These are phyloP conservation scores for Artemisia annua DNA, from an alignment of 129 eudicot genomes.

Conservation along the genomic window DNA sequence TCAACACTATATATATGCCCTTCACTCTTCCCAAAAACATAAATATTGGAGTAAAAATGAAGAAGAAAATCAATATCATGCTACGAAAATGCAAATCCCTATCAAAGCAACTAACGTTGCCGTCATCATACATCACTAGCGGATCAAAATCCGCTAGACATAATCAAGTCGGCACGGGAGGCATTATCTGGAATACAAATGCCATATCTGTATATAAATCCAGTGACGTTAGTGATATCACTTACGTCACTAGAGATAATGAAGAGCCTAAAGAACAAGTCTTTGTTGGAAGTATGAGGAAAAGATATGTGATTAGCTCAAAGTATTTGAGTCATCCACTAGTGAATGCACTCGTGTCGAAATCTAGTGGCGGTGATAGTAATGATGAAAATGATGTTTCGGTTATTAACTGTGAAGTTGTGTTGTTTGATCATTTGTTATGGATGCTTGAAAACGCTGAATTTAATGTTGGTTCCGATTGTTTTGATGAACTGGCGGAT, in stretches of 20 bases:
- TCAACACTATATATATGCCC: neutral
- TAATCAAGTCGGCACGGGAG: neutral
- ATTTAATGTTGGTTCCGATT: slow-evolving; percentile 45
- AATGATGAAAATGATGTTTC: slow-evolving; percentile 8
- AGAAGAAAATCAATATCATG: slow-evolving; percentile 49
- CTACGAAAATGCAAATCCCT: slow-evolving; percentile 69
- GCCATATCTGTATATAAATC: slow-evolving; percentile 16
- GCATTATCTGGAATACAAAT: slow-evolving; percentile 30
- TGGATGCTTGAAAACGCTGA: slow-evolving; percentile 85
- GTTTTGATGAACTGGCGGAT: slow-evolving; percentile 65
- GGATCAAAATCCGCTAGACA: slow-evolving; percentile 62
- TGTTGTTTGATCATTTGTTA: slow-evolving; percentile 64
- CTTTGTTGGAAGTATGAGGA: slow-evolving; percentile 72
- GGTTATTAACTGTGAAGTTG: slow-evolving; percentile 68
- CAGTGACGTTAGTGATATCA: neutral
- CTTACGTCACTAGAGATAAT: slow-evolving; percentile 7
- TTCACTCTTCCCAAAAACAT: neutral
- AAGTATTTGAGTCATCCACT: slow-evolving; percentile 68
- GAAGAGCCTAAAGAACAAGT: slow-evolving; percentile 41
- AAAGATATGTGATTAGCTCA: slow-evolving; percentile 60
- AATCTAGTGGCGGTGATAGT: slow-evolving; percentile 29
- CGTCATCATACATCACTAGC: slow-evolving; percentile 46
- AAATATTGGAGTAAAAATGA: slow-evolving; percentile 44
- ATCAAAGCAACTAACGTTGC: slow-evolving; percentile 55
- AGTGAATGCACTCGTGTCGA: slow-evolving; percentile 55